Evolutionary conservation across 352 stramenopile genomes (phyloP).

Genomic region (Phytopythium boreale): DNA sequence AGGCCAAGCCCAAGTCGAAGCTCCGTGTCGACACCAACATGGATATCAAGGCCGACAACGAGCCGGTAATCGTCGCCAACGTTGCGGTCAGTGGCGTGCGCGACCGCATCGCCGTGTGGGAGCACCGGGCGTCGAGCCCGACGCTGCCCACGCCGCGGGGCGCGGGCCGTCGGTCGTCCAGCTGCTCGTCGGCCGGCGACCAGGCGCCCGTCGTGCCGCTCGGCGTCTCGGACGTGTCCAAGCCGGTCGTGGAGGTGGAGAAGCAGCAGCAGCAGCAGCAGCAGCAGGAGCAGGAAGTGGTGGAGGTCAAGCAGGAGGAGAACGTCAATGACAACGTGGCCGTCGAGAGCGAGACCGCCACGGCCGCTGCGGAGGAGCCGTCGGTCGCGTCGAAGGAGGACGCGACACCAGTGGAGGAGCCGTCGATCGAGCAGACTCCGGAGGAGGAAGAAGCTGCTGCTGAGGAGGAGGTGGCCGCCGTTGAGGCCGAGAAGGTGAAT

Average conservation of each 20-base stretch:
- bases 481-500: slow-evolving; percentile 11
- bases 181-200: slow-evolving; percentile 6
- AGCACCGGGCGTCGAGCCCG: not conserved
- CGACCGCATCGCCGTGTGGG: slow-evolving; percentile 3
- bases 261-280: not conserved
- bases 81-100: not conserved
- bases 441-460: slow-evolving; percentile 2
- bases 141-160: not conserved
- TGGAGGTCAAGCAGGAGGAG: slow-evolving; percentile 9
- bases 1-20: not conserved
- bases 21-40: not conserved
- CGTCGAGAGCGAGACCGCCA: not conserved
- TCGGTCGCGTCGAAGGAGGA: not conserved
- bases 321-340: not conserved
- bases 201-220: slow-evolving; percentile 4
- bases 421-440: not conserved
- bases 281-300: slow-evolving; percentile 7
- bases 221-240: not conserved
- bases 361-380: not conserved
- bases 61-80: not conserved
- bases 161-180: slow-evolving; percentile 1
- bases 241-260: not conserved
- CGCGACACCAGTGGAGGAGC: not conserved
- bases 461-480: slow-evolving; percentile 10
- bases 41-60: not conserved